Conservation (phyloP, 2,329 filamentous ascomycete species). For the Microdochium paspali region DNA sequence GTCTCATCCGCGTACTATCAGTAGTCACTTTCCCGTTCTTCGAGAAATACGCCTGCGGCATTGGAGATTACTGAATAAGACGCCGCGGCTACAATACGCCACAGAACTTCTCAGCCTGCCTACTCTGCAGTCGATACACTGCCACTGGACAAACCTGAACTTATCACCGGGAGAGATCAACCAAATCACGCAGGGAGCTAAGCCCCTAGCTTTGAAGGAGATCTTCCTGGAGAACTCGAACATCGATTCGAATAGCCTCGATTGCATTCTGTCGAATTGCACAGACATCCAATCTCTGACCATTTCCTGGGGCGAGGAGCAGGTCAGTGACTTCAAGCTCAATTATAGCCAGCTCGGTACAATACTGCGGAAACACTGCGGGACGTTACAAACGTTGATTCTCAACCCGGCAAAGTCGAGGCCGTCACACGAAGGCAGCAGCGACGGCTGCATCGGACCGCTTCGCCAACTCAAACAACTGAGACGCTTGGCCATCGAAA, state of each 20-base stretch:
- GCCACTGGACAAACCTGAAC: not conserved
- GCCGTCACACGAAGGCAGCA: not conserved
- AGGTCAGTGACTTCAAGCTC: not conserved
- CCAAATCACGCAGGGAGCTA: not conserved
- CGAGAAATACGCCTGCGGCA: not conserved
- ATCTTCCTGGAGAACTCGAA: not conserved
- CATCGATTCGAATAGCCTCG: not conserved
- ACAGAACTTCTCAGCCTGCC: not conserved
- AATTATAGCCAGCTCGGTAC: not conserved
- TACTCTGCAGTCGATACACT: not conserved
- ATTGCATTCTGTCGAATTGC: not conserved
- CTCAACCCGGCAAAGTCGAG: not conserved
- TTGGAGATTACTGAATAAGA: not conserved
- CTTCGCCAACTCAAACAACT: not conserved
- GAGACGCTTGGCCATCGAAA: not conserved
- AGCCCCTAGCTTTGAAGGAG: not conserved
- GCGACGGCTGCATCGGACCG: not conserved
- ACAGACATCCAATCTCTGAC: not conserved
- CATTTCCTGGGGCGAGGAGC: not conserved
- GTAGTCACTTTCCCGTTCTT: not conserved
- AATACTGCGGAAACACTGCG: not conserved
- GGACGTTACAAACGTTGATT: not conserved
- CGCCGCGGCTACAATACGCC: not conserved
- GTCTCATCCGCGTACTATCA: not conserved
- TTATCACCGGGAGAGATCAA: not conserved